These are phyloP conservation scores for Chaetomium fimeti DNA, from an alignment of 495 filamentous ascomycete genomes.

Conservation along the genomic window DNA sequence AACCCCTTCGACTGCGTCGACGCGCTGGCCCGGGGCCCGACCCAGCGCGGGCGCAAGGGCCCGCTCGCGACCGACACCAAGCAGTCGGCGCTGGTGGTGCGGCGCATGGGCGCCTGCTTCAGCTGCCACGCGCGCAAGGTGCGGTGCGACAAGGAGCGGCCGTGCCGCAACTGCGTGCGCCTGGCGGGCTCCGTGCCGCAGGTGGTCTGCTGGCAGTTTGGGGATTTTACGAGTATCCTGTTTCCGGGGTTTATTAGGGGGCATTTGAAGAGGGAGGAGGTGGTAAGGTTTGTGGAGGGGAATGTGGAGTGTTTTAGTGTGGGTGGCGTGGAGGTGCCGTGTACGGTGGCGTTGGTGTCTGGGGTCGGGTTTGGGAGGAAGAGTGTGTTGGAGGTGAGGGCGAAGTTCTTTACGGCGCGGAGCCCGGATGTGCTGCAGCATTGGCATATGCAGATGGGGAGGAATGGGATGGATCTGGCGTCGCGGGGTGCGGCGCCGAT, in stretches of 20 bases:
- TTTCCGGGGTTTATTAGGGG: constrained; percentile 50
- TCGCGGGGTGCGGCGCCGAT: constrained; percentile 43
- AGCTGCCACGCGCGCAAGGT: constrained; percentile 51
- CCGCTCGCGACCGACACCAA: constrained; percentile 48
- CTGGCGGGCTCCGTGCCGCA: constrained; percentile 45
- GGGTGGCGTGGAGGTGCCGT: constrained; percentile 37
- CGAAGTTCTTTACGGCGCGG: constrained; percentile 49
- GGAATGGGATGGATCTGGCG: constrained; percentile 40
- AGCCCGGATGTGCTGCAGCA: constrained; percentile 47
- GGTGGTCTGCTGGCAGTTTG: constrained; percentile 49
- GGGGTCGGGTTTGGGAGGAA: constrained; percentile 41
- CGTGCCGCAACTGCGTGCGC: constrained; percentile 50
- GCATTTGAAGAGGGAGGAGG: constrained; percentile 47
- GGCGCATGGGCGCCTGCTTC: constrained; percentile 50
- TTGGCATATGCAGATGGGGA: constrained; percentile 39
- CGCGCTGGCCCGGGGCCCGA: constrained; percentile 37
- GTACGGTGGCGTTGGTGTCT: constrained; percentile 43
- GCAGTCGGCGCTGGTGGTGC: constrained; percentile 47
- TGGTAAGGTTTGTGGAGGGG: constrained; percentile 43
- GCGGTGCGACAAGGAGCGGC: constrained; percentile 47
- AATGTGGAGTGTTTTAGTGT: constrained; percentile 44
- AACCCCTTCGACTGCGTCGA: constrained; percentile 52
- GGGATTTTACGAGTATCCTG: constrained; percentile 45
- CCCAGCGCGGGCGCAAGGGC: constrained; percentile 49
- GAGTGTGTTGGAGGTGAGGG: constrained; percentile 37